Conservation (phyloP, 441 rosid species). For the Melastoma candidum region DNA sequence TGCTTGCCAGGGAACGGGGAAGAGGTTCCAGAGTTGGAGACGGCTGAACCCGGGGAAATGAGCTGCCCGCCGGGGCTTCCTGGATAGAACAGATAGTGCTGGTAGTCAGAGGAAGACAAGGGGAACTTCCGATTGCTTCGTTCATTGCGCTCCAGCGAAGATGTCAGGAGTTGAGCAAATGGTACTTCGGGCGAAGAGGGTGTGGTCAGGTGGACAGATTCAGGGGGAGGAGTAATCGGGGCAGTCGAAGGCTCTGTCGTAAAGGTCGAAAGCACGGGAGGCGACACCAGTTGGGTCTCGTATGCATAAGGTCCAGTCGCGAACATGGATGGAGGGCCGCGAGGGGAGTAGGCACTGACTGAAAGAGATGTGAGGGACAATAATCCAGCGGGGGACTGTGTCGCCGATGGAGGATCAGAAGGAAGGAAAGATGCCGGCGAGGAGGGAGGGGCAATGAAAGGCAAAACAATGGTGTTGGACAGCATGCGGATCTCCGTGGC, state of each 20-base stretch:
- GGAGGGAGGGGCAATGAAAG: constrained; percentile 95
- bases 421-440: constrained; percentile 91
- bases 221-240: constrained; percentile 88
- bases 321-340: constrained; percentile 67
- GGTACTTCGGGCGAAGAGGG: constrained; percentile 99
- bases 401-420: constrained; percentile 78
- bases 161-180: constrained; percentile 81
- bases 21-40: constrained; percentile 84
- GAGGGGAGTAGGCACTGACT: constrained; percentile 47
- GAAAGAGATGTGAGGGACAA: constrained; percentile 50
- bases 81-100: constrained; percentile 60
- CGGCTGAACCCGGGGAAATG: constrained; percentile 77
- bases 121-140: constrained; percentile 61
- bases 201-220: constrained; percentile 65
- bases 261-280: constrained; percentile 87
- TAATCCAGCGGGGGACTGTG: constrained; percentile 70
- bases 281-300: constrained; percentile 89
- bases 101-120: constrained; percentile 60
- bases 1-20: constrained; percentile 81
- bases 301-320: constrained; percentile 87
- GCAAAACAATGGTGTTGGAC: constrained; percentile 45
- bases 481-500: constrained; percentile 34
- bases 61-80: constrained; percentile 84
- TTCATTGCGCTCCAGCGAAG: constrained; percentile 83
- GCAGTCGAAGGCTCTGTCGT: constrained; percentile 93